Conservation (phyloP, 768 basidiomycete species). For the Chiua virens region DNA sequence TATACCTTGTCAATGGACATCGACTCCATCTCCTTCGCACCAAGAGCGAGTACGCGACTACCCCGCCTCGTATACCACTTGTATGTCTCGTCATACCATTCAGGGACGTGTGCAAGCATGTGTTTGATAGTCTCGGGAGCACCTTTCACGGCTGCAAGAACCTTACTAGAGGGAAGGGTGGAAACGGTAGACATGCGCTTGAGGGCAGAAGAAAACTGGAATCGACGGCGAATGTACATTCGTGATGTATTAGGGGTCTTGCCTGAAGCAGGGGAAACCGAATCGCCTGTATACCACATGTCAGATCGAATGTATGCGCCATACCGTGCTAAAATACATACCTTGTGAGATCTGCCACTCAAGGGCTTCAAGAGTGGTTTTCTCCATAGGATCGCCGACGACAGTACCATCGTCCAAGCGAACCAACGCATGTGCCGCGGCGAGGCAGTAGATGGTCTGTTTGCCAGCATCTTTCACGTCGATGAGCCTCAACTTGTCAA, state of each 20-base stretch:
- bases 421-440: conserved; percentile 93
- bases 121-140: conserved; percentile 94
- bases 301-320: not conserved
- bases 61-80: conserved; percentile 93
- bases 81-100: conserved; percentile 88
- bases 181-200: conserved; percentile 97
- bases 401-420: conserved; percentile 90
- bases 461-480: conserved; percentile 73
- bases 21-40: conserved; percentile 76
- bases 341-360: conserved; percentile 84
- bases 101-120: conserved; percentile 77
- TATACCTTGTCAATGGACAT: conserved; percentile 69
- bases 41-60: conserved; percentile 90
- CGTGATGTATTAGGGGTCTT: conserved; percentile 56
- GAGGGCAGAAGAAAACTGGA: conserved; percentile 96
- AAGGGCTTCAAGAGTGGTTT: conserved; percentile 88
- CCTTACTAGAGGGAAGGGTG: conserved; percentile 58
- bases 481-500: conserved; percentile 65
- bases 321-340: conserved; percentile 20
- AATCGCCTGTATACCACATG: conserved; percentile 48
- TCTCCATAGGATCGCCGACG: conserved; percentile 99
- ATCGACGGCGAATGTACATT: conserved; percentile 81
- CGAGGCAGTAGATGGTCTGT: conserved; percentile 85
- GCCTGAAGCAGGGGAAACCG: conserved; percentile 55
- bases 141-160: conserved; percentile 83